Percentiles rank a stretch among this genome's conserved stretches.
Conservation (phyloP, 2,329 filamentous ascomycete species). For the Aspergillus ochraceus region DNA sequence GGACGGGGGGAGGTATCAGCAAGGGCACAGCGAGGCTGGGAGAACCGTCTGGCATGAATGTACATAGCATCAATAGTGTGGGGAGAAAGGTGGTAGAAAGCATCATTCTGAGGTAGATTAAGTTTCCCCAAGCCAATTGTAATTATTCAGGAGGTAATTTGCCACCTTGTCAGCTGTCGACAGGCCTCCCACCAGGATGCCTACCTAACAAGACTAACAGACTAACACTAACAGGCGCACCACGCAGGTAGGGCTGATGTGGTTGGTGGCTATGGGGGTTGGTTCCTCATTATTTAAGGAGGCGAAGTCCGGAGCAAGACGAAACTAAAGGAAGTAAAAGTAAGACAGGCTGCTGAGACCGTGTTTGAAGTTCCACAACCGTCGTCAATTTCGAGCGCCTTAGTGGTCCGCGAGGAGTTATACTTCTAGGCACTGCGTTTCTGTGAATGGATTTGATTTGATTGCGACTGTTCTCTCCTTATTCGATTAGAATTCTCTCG, state of each 20-base stretch:
- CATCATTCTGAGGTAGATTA: neutral
- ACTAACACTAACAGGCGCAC: neutral
- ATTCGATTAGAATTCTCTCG: neutral
- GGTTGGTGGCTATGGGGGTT: slow-evolving; percentile 15
- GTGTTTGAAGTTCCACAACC: slow-evolving; percentile 15
- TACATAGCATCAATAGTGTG: neutral
- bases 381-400: neutral
- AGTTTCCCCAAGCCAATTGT: neutral
- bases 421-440: neutral
- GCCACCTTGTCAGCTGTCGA: neutral
- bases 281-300: slow-evolving; percentile 18
- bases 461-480: neutral
- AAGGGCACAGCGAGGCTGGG: neutral
- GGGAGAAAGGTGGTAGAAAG: neutral
- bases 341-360: slow-evolving; percentile 2
- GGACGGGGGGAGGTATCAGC: neutral
- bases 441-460: neutral
- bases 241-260: slow-evolving; percentile 12
- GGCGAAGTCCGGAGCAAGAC: slow-evolving; percentile 14
- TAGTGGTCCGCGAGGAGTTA: neutral
- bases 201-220: neutral
- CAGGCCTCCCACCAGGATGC: neutral
- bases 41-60: neutral
- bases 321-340: neutral
- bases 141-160: neutral